These are phyloP conservation scores for Delonix regia DNA, from an alignment of 306 rosid genomes.

Conservation along the genomic window DNA sequence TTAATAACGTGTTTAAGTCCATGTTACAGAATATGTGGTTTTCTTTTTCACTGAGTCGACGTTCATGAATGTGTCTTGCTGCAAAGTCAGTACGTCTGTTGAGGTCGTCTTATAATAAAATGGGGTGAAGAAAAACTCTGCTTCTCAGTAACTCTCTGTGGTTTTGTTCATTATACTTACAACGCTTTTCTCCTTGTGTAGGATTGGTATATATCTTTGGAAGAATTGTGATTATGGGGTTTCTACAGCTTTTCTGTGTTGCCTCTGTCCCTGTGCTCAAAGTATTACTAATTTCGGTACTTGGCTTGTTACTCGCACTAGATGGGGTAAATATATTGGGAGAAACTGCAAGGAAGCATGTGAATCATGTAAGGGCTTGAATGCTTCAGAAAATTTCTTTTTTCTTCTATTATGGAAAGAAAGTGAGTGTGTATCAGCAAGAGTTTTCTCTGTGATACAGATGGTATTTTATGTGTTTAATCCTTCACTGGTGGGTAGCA, in stretches of 20 bases:
- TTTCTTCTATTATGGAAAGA: not conserved
- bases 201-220: slow-evolving; percentile 6
- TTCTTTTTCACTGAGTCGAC: not conserved
- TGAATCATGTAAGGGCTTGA: slow-evolving; percentile 45
- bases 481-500: slow-evolving; percentile 54
- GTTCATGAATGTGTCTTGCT: not conserved
- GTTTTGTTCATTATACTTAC: not conserved
- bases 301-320: slow-evolving; percentile 57
- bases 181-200: not conserved
- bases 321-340: slow-evolving; percentile 45
- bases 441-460: slow-evolving; percentile 42
- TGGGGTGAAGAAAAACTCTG: not conserved
- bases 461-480: slow-evolving; percentile 62
- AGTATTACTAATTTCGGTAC: slow-evolving; percentile 49
- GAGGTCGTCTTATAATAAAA: not conserved
- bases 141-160: not conserved
- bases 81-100: not conserved
- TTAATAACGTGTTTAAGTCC: not conserved
- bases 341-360: slow-evolving; percentile 51
- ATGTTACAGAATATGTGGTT: not conserved
- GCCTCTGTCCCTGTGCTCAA: slow-evolving; percentile 52
- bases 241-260: slow-evolving; percentile 45
- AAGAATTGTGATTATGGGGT: slow-evolving; percentile 48
- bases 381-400: not conserved
- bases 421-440: not conserved